Evolutionary conservation across 306 rosid species (phyloP), one percentile per base, ranked within the genome.

Genomic region (Sindora glabra): DNA sequence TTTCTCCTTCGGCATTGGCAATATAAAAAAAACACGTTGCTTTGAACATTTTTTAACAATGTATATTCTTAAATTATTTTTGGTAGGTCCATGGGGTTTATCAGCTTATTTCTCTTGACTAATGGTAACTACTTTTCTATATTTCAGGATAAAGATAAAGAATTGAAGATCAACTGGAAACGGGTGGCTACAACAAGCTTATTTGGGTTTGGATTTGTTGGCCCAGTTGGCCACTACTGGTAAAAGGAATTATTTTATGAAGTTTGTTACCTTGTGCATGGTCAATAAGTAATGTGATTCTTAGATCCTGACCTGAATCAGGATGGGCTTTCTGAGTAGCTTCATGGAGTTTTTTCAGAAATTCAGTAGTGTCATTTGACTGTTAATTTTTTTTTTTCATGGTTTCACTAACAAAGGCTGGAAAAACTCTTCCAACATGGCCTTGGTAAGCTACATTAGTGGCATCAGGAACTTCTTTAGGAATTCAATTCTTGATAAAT

Each of bases 191-290:
- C 81, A 0, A 81, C 83, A 68, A 70, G 80, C 70, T 74, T 81
- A 71, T 81, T 77, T 49, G 86, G 86, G 32, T 59, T 81, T 42
- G 83, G 71, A 54, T 81, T 81, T 74, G 83, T 81, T 59, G 86
- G 86, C 10, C 86, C 86, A 40, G 80, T 81, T 15, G 86, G 86
- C 25, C 86, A 81, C 72, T 77, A n/a, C 71, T 81, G 86, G 86
- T 81, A 81, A 80, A 69, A 34, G 55, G 22, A 60, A 11, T 62
- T 14, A 33, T 67, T 61, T 36, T 34, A 24, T 23, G 8, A 62
- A 30, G 15, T 62, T 19, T 42, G 17, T 58, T 56, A 40, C 45
- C 22, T 27, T 72, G 14, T 51, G 26, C 17, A 30, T 77, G 42
- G 65, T 19, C 37, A n/a, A 25, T 71, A 53, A 21, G 24, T 17